Evolutionary conservation across 2,329 filamentous ascomycete genomes (phyloP).

Genomic region (Geosmithia flava): DNA sequence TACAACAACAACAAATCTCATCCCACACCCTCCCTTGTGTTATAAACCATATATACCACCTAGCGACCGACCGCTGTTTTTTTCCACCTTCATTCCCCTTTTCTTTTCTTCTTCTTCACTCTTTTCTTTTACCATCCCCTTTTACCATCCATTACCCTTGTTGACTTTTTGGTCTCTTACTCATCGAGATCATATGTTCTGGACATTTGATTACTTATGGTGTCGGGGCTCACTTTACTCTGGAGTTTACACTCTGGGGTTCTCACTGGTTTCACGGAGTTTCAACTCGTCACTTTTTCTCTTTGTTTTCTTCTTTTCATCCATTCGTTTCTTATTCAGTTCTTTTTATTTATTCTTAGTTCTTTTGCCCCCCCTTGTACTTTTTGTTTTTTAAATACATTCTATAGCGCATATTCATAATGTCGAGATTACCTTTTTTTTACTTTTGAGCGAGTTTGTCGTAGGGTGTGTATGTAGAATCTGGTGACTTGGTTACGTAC

Average conservation of each 20-base stretch:
- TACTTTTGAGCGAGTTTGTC: too few relatives aligned
- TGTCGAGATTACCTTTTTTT: background rate
- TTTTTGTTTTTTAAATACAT: background rate
- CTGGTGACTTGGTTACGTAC: too few relatives aligned
- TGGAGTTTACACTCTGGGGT: too few relatives aligned
- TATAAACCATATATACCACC: slow-evolving; percentile 1
- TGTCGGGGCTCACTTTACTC: too few relatives aligned
- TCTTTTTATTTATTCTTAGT: background rate
- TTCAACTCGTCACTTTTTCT: background rate
- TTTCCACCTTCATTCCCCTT: too few relatives aligned
- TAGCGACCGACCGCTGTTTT: slow-evolving; percentile 1
- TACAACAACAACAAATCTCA: too few relatives aligned
- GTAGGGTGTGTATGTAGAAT: too few relatives aligned
- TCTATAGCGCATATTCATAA: background rate
- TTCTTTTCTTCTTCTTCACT: background rate
- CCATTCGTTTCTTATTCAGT: background rate
- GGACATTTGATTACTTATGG: too few relatives aligned
- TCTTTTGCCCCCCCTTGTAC: background rate
- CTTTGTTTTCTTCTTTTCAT: background rate
- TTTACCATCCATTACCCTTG: background rate
- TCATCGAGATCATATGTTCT: background rate
- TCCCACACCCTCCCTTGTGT: too few relatives aligned
- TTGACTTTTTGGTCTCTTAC: background rate
- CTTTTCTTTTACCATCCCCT: background rate
- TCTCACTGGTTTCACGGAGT: too few relatives aligned